A percentile compares a stretch with the other conserved stretches of the same genome.
These are phyloP conservation scores for Xylaria hypoxylon DNA, from an alignment of 2,329 filamentous ascomycete genomes.

Conservation along the genomic window DNA sequence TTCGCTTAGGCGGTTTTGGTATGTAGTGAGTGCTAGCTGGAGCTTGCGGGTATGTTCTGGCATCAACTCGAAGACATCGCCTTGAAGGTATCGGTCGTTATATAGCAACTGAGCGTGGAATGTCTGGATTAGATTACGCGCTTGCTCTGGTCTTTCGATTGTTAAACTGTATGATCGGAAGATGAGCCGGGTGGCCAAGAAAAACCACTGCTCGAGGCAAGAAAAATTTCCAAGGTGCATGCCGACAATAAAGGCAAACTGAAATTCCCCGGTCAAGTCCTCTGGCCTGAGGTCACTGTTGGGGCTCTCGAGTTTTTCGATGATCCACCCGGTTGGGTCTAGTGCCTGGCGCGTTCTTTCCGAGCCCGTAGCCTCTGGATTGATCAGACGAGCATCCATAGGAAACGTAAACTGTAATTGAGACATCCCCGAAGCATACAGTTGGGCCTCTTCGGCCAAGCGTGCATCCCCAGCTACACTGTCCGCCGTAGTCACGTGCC, in stretches of 20 bases:
- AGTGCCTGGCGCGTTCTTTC: constrained; percentile 50
- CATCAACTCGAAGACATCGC: constrained; percentile 56
- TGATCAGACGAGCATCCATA: constrained; percentile 47
- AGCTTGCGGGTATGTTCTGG: constrained; percentile 53
- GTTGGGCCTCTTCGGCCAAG: constrained; percentile 56
- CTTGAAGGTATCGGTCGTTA: constrained; percentile 61
- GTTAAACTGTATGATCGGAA: constrained; percentile 63
- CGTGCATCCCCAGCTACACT: constrained; percentile 58
- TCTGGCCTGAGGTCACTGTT: constrained; percentile 47
- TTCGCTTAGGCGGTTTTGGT: constrained; percentile 66
- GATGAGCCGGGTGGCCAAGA: constrained; percentile 63
- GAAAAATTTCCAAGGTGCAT: constrained; percentile 68
- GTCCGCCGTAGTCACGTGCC: constrained; percentile 67
- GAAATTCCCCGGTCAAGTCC: constrained; percentile 69
- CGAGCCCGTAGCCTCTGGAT: constrained; percentile 43
- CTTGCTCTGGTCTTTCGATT: constrained; percentile 57
- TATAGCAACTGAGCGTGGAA: constrained; percentile 68
- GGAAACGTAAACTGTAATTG: constrained; percentile 48
- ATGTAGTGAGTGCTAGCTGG: constrained; percentile 62
- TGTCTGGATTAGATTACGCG: constrained; percentile 60
- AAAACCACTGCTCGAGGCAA: constrained; percentile 72
- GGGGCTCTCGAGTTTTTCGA: constrained; percentile 53
- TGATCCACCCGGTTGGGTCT: constrained; percentile 60
- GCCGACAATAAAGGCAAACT: constrained; percentile 69
- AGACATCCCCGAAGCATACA: constrained; percentile 50